Base-by-base conservation (phyloP, 495 filamentous ascomycete species). In the Podospora pseudopauciseta region DNA sequence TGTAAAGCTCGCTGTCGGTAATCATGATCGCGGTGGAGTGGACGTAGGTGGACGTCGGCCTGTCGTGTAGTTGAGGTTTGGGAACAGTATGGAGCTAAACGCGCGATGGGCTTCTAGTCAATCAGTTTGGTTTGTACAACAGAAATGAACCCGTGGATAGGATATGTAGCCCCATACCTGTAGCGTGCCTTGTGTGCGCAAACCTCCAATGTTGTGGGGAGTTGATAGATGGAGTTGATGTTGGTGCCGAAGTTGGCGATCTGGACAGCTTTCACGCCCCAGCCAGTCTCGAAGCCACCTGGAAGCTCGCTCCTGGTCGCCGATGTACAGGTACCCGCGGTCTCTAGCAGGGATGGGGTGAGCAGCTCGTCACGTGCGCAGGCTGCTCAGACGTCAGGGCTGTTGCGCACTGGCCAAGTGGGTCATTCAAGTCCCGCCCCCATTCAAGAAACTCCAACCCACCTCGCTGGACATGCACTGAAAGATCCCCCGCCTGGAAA, bases 1-100 rank as follows among this genome's bases (percentile, higher is more conserved):
- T 84, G 82, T 92, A 91, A 73, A 95, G 87, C 65, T 93, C 89
- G 70, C 88, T 81, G 88, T 95, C 92, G 80, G 91, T 89, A 78
- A 95, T 94, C 92, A 95, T 95, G 55, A 20, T 58, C 55, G 55
- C 55, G 55, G 23, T 58, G 55, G 18, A 23, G 55, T 58, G n/a
- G 55, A 58, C n/a, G 39, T 49, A 28, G 65, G 11, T 59, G 49
- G 61, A 39, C 39, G 39, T 60, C 4, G 56, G 58, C 19, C 44
- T 30, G 53, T 65, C 44, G 39, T 54, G 49, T 59, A 6, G 60
- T 56, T 39, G n/a, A 53, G n/a, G 19, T 20, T 19, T 49, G 18
- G 60, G 15, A 1, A 15, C n/a, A 23, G 19, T 13, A 28, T 34
- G n/a, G 9, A 44, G 63, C 9, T 49, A 16, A 16, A 2, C 6